phyloP scores from a whole-genome alignment of 192 early-diverging fungal genomes.

The Entomortierella beljakovae region DNA sequence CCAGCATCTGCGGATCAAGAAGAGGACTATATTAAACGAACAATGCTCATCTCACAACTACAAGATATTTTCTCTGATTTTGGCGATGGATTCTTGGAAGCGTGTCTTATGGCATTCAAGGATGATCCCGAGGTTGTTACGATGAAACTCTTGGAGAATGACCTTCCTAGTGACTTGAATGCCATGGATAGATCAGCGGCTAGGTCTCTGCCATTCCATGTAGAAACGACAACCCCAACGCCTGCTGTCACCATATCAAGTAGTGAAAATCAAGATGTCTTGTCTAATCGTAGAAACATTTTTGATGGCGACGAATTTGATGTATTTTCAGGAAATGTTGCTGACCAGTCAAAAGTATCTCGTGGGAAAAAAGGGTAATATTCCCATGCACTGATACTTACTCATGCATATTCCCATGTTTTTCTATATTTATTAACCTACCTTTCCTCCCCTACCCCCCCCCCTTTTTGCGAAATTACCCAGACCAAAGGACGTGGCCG shows the following conservation, averaged over 20 bases:
- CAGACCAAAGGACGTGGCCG: constrained; percentile 58
- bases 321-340: constrained; percentile 73
- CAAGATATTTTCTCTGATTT: constrained; percentile 91
- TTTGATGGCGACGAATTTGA: constrained; percentile 97
- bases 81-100: constrained; percentile 91
- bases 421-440: too few species aligned
- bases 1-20: constrained; percentile 18
- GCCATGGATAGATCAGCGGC: constrained; percentile 72
- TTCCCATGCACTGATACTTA: too few species aligned
- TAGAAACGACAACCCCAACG: constrained; percentile 10
- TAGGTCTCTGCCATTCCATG: constrained; percentile 35
- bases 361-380: constrained; percentile 77
- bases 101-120: constrained; percentile 77
- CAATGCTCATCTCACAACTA: constrained; percentile 79
- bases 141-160: constrained; percentile 82
- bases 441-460: too few species aligned
- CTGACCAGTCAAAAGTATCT: constrained; percentile 74
- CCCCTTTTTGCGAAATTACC: background rate
- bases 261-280: constrained; percentile 40
- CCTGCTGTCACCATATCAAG: background rate
- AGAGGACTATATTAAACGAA: constrained; percentile 67
- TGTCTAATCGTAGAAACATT: constrained; percentile 79
- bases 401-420: too few species aligned
- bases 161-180: constrained; percentile 73
- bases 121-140: constrained; percentile 80